Evolutionary conservation across 2,329 filamentous ascomycete genomes (phyloP).

Genomic region (Aspergillus sp.): DNA sequence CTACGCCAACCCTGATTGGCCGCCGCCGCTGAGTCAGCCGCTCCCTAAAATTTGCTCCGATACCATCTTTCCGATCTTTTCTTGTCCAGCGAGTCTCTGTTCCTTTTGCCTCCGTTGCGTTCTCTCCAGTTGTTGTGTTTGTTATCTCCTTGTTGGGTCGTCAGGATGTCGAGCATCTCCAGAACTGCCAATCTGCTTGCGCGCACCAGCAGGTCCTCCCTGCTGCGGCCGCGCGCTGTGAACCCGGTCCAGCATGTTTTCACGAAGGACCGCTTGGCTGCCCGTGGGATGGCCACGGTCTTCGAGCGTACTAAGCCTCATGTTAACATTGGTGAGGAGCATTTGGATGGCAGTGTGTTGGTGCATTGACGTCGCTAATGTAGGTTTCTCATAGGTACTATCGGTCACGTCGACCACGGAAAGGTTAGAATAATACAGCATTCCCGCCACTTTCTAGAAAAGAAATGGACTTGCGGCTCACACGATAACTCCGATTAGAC

Average conservation of each 20-base stretch:
- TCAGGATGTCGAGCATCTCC: conserved; percentile 71
- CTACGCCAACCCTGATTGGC: conserved; percentile 26
- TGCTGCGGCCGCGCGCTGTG: conserved; percentile 58
- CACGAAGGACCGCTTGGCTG: conserved; percentile 36
- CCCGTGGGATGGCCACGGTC: conserved; percentile 51
- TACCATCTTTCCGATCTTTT: not conserved
- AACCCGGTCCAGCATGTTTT: conserved; percentile 64
- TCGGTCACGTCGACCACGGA: conserved; percentile 98
- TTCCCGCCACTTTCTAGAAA: conserved; percentile 4
- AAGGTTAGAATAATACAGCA: conserved; percentile 56
- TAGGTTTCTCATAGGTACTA: conserved; percentile 58
- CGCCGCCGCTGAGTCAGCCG: conserved; percentile 29
- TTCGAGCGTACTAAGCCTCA: conserved; percentile 93
- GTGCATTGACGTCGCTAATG: not conserved
- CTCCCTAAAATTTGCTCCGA: conserved; percentile 27
- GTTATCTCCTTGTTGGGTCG: conserved; percentile 24
- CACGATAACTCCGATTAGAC: conserved; percentile 52
- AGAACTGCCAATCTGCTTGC: conserved; percentile 70
- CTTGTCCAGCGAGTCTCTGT: conserved; percentile 9
- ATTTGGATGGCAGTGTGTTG: no score
- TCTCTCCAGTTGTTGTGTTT: conserved; percentile 20
- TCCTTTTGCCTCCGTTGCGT: conserved; percentile 14
- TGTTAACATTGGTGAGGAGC: conserved; percentile 79
- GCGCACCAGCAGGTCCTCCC: conserved; percentile 69
- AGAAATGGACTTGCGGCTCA: conserved; percentile 3